phyloP scores from a whole-genome alignment of 2,329 filamentous ascomycete genomes.

The Aspergillus flavus region DNA sequence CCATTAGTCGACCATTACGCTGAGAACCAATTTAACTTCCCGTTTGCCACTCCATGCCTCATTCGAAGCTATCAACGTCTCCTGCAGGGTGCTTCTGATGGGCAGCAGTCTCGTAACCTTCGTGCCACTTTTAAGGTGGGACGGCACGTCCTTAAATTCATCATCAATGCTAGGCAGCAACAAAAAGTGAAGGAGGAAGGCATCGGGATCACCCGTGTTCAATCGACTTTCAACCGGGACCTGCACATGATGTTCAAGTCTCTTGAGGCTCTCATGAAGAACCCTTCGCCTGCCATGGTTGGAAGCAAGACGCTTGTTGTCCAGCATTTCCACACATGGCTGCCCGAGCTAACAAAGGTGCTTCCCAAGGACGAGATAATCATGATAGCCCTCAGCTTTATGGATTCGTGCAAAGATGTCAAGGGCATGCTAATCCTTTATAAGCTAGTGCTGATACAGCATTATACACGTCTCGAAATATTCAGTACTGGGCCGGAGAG shows the following conservation, averaged over 20 bases:
- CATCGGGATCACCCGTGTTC: constrained; percentile 75
- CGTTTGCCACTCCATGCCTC: constrained; percentile 85
- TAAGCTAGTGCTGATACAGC: constrained; percentile 89
- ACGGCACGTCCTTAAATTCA: constrained; percentile 89
- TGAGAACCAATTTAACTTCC: constrained; percentile 86
- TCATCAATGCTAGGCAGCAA: constrained; percentile 82
- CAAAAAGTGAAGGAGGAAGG: constrained; percentile 86
- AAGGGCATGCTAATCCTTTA: constrained; percentile 91
- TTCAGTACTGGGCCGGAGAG: constrained; percentile 79
- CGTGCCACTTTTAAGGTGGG: constrained; percentile 94
- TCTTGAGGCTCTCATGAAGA: constrained; percentile 86
- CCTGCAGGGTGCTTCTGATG: constrained; percentile 78
- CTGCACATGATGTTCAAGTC: constrained; percentile 86
- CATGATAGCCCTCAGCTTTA: constrained; percentile 87
- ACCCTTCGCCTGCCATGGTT: constrained; percentile 78
- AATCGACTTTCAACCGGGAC: constrained; percentile 78
- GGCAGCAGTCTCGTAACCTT: constrained; percentile 79
- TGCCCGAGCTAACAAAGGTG: constrained; percentile 82
- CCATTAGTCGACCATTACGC: constrained; percentile 92
- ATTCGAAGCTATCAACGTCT: constrained; percentile 84
- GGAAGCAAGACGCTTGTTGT: constrained; percentile 94
- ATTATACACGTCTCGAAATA: constrained; percentile 79
- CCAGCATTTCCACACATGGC: constrained; percentile 95
- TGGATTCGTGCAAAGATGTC: constrained; percentile 84
- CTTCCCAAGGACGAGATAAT: constrained; percentile 82